Percentiles rank a stretch among this genome's conserved stretches.
Evolutionary conservation across 768 basidiomycete species (phyloP).

Genomic region (Xerocomus brunneocitrinus): DNA sequence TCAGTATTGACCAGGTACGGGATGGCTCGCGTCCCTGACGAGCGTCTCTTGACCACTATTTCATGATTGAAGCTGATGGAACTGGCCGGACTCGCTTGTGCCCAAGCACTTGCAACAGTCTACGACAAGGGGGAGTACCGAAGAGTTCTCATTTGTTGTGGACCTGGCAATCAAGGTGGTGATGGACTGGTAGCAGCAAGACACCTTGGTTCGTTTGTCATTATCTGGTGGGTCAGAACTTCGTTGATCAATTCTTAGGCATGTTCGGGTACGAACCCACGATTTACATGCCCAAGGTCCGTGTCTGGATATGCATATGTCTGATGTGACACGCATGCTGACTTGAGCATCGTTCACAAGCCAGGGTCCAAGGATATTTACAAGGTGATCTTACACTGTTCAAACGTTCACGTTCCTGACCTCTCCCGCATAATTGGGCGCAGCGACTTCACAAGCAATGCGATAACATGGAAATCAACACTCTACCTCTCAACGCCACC

Average conservation of each 20-base stretch:
- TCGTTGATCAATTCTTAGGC: slow-evolving; percentile 38
- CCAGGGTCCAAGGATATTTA: slow-evolving; percentile 93
- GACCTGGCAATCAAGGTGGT: slow-evolving; percentile 96
- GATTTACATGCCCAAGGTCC: slow-evolving; percentile 91
- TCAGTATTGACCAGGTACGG: slow-evolving; percentile 86
- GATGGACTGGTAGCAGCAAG: slow-evolving; percentile 96
- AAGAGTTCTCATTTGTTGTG: slow-evolving; percentile 90
- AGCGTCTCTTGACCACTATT: background rate
- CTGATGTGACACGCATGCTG: background rate
- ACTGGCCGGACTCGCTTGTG: slow-evolving; percentile 90
- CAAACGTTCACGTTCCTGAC: background rate
- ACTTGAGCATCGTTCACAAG: slow-evolving; percentile 34
- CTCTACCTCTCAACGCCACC: slow-evolving; percentile 51
- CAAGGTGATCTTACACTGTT: slow-evolving; percentile 41
- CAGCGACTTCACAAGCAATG: slow-evolving; percentile 85
- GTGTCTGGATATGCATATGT: background rate
- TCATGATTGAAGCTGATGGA: slow-evolving; percentile 77
- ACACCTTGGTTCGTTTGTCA: slow-evolving; percentile 66
- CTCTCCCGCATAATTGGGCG: background rate
- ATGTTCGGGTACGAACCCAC: slow-evolving; percentile 91
- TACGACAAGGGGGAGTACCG: slow-evolving; percentile 66
- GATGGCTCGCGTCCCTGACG: background rate
- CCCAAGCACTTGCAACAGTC: slow-evolving; percentile 76
- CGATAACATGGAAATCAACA: slow-evolving; percentile 79
- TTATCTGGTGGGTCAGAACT: background rate